phyloP scores from a whole-genome alignment of 345 rosid genomes.

The Hibiscus syriacus region DNA sequence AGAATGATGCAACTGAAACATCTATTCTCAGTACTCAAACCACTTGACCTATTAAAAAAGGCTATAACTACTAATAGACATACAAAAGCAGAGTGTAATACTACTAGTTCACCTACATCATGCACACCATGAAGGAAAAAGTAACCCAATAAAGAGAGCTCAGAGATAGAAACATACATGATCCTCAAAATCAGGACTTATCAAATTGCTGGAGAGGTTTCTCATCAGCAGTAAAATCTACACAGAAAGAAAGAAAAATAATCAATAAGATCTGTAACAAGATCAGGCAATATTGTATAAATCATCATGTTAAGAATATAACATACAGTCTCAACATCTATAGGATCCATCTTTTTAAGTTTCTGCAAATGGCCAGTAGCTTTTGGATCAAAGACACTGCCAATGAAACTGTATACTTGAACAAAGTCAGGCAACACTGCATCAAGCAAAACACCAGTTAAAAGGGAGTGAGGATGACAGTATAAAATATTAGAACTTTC shows the following conservation, averaged over 20 bases:
- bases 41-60: background rate
- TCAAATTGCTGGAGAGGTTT: constrained; percentile 79
- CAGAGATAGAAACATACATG: constrained; percentile 46
- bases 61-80: background rate
- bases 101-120: background rate
- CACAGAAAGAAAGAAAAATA: constrained; percentile 15
- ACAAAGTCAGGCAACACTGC: constrained; percentile 83
- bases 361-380: constrained; percentile 65
- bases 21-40: background rate
- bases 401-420: constrained; percentile 80
- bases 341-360: constrained; percentile 79
- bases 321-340: constrained; percentile 83
- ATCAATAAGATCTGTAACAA: background rate
- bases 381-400: constrained; percentile 43
- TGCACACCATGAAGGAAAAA: background rate
- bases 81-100: background rate
- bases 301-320: background rate
- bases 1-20: background rate
- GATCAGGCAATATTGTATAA: constrained; percentile 1
- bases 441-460: constrained; percentile 14
- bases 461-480: background rate
- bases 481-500: background rate
- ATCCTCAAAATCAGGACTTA: constrained; percentile 87
- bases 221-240: constrained; percentile 88
- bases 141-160: background rate